Evolutionary conservation across 257 asterid species (phyloP).

Genomic region (Euphrasia confusa): DNA sequence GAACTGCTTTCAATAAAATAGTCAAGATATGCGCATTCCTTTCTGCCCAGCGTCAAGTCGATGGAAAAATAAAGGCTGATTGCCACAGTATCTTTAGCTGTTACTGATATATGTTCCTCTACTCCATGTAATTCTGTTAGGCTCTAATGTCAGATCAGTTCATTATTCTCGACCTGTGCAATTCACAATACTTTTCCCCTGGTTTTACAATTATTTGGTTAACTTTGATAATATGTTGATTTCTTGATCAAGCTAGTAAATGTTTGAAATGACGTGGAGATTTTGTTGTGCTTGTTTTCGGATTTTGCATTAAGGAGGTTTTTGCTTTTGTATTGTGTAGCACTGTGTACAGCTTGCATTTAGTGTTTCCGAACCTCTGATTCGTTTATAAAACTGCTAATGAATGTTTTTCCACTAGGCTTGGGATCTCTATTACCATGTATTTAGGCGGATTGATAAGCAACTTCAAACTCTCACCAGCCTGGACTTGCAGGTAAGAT

Average conservation of each 20-base stretch:
- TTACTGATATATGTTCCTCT: slow-evolving; percentile 12
- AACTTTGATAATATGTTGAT: neutral
- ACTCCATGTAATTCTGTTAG: slow-evolving; percentile 5
- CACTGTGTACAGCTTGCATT: slow-evolving; percentile 20
- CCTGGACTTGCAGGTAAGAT: slow-evolving; percentile 88
- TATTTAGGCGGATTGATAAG: slow-evolving; percentile 89
- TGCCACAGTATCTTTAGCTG: slow-evolving; percentile 6
- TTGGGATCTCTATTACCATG: slow-evolving; percentile 98
- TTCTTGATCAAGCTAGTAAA: neutral
- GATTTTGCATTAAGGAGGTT: neutral
- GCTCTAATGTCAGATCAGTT: neutral
- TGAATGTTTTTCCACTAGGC: slow-evolving; percentile 48
- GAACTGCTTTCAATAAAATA: neutral
- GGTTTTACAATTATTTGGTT: neutral
- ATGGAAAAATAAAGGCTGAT: neutral
- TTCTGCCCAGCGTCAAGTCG: neutral
- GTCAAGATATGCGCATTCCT: neutral
- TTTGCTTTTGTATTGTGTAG: neutral
- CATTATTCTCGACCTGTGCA: neutral
- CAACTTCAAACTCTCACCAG: slow-evolving; percentile 94
- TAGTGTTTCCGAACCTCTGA: slow-evolving; percentile 1
- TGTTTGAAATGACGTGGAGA: neutral
- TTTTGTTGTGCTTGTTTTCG: neutral
- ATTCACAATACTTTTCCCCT: neutral
- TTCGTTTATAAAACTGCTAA: slow-evolving; percentile 18